Base-by-base conservation (phyloP, 2,329 filamentous ascomycete species). In the Arthrinium puccinioides region DNA sequence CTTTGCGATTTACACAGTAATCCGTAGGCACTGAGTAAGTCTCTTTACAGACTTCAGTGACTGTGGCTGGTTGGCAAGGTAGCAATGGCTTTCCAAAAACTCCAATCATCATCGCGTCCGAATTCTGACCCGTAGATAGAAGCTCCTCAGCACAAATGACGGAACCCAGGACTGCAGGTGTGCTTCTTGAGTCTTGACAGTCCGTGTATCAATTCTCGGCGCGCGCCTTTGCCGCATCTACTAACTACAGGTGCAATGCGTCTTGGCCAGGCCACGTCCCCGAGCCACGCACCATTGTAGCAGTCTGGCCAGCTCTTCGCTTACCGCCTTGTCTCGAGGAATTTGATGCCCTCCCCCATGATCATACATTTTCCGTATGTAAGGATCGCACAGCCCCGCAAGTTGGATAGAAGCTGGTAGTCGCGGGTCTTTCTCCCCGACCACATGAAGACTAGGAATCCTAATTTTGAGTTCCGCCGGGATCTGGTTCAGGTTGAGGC, bases 381-480 rank as follows among this genome's bases (percentile, higher is more conserved):
- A 57, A 7, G 52, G 50, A 30, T 56, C 53, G 34, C 55, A 57
- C 15, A 56, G 30, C 13, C 51, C 52, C 9, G 47, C 49, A 9
- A 56, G 47, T n/a, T 56, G 53, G 14, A 49, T 41, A 6, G 50
- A 45, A 9, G 42, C 31, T 4, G 54, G 51, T 10, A 56, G 44
- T 9, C 47, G 9, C 9, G 52, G 49, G 26, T 56, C 52, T 9
- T 44, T 40, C 23, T 42, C 37, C 6, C 40, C 40, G 9, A 39
- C 56, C 16, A 53, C 39, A 26, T 56, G 54, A 9, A 48, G 47
- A 5, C 52, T 56, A 8, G 55, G 55, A 25, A 57, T 55, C 14
- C 50, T 40, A 10, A 57, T 50, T 36, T 54, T 57, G 14, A 57
- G 36, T 37, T 56, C 50, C 9, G 39, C 38, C 8, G 50, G 53